phyloP scores from a whole-genome alignment of 306 rosid species.

The Ormosia semicastrata region DNA sequence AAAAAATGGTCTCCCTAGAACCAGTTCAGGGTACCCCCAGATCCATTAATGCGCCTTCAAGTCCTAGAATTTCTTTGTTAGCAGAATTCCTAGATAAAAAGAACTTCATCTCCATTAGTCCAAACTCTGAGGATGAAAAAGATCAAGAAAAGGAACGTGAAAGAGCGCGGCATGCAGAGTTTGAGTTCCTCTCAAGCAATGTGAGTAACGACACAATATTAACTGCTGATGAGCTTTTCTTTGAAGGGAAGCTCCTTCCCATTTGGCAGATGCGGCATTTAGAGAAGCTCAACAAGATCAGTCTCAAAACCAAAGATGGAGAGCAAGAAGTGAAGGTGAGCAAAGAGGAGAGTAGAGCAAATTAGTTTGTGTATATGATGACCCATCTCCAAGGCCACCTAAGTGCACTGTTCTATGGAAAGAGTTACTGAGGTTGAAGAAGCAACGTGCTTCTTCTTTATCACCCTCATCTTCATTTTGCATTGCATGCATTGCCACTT shows the following conservation, averaged over 20 bases:
- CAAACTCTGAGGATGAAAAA: slow-evolving; percentile 45
- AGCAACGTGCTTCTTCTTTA: slow-evolving; percentile 78
- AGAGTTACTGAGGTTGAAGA: slow-evolving; percentile 91
- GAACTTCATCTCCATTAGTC: slow-evolving; percentile 82
- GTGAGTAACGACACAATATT: slow-evolving; percentile 49
- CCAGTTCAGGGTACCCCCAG: slow-evolving; percentile 40
- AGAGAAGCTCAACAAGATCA: slow-evolving; percentile 81
- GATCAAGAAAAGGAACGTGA: slow-evolving; percentile 44
- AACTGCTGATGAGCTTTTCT: slow-evolving; percentile 95
- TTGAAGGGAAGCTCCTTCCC: slow-evolving; percentile 94
- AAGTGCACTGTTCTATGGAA: slow-evolving; percentile 98
- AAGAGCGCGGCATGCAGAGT: slow-evolving; percentile 57
- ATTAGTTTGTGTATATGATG: slow-evolving; percentile 94
- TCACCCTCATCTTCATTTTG: slow-evolving; percentile 64
- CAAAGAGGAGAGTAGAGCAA: slow-evolving; percentile 64
- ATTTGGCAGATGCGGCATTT: slow-evolving; percentile 82
- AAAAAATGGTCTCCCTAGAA: slow-evolving; percentile 63
- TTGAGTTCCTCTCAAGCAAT: slow-evolving; percentile 84
- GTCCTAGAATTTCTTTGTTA: slow-evolving; percentile 94
- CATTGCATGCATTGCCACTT: too few relatives aligned
- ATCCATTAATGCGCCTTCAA: slow-evolving; percentile 56
- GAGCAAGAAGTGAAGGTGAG: slow-evolving; percentile 31
- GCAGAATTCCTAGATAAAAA: slow-evolving; percentile 84
- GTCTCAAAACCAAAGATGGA: slow-evolving; percentile 45
- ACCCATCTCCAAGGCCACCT: slow-evolving; percentile 98